Percentiles rank a stretch among this genome's conserved stretches.
Conservation (phyloP, 345 rosid species). For the Linum tenue region DNA sequence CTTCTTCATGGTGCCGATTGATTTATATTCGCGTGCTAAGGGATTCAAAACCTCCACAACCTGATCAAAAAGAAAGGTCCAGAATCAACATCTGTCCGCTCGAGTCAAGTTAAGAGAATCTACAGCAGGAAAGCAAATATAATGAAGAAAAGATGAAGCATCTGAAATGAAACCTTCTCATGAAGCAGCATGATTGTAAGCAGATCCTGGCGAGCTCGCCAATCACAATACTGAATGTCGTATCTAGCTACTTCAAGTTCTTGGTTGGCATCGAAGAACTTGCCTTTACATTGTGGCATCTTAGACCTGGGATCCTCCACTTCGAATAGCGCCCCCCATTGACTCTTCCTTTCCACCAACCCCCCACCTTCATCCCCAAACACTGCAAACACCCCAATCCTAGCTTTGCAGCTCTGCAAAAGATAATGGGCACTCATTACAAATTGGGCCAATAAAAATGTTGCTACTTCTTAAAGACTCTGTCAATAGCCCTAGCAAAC, state of each 20-base stretch:
- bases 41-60: conserved; percentile 97
- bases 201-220: conserved; percentile 97
- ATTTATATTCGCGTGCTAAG: conserved; percentile 90
- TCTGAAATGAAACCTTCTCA: conserved; percentile 54
- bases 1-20: conserved; percentile 81
- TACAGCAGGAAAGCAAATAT: background rate
- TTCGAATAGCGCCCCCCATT: conserved; percentile 66
- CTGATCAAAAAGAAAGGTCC: conserved; percentile 18
- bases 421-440: conserved; percentile 5
- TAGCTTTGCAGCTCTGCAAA: conserved; percentile 53
- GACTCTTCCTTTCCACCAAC: conserved; percentile 56
- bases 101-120: background rate
- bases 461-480: too few relatives aligned
- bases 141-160: background rate
- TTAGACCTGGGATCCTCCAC: conserved; percentile 96
- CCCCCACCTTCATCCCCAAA: conserved; percentile 57
- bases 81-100: background rate
- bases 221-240: conserved; percentile 85
- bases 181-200: conserved; percentile 88
- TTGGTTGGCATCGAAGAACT: conserved; percentile 74
- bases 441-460: background rate
- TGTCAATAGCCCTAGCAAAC: too few relatives aligned
- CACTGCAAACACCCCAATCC: conserved; percentile 67
- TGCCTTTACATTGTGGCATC: conserved; percentile 71
- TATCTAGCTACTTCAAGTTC: conserved; percentile 88